Conservation (phyloP, 148 eudicot species). For the Rhododendron griersonianum region DNA sequence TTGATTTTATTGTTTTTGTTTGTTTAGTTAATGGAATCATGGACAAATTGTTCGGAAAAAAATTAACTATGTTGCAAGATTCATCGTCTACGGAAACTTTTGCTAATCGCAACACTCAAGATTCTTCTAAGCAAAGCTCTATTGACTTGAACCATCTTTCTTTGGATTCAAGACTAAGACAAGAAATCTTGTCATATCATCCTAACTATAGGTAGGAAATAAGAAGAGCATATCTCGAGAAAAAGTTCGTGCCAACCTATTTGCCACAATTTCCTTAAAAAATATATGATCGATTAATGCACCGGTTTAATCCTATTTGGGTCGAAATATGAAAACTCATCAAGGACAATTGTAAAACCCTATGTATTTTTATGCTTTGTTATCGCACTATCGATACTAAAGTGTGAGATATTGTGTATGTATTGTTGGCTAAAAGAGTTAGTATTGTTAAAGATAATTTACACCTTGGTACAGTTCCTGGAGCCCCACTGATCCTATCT, state of each 20-base stretch:
- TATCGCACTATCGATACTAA: neutral
- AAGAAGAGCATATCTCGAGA: neutral
- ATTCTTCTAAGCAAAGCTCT: too few relatives aligned
- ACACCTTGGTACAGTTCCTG: neutral
- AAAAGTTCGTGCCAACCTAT: neutral
- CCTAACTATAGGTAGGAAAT: too few relatives aligned
- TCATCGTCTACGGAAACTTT: too few relatives aligned
- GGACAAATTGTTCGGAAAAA: neutral
- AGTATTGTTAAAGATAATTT: neutral
- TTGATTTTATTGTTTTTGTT: too few relatives aligned
- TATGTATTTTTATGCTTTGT: neutral
- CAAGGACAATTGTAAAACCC: neutral
- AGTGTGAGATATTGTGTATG: neutral
- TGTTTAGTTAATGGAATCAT: neutral
- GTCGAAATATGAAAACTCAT: neutral
- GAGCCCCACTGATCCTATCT: neutral
- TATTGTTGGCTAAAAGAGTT: neutral
- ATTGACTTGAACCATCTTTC: too few relatives aligned
- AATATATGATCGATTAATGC: neutral
- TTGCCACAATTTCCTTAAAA: neutral
- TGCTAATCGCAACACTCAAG: too few relatives aligned
- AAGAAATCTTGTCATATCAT: too few relatives aligned
- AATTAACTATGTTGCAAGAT: too few relatives aligned
- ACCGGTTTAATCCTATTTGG: neutral
- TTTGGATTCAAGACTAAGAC: too few relatives aligned